Evolutionary conservation across 1,284 basidiomycete species (phyloP), one percentile per base, ranked within the genome.

Genomic region (Moesziomyces globuligerus): DNA sequence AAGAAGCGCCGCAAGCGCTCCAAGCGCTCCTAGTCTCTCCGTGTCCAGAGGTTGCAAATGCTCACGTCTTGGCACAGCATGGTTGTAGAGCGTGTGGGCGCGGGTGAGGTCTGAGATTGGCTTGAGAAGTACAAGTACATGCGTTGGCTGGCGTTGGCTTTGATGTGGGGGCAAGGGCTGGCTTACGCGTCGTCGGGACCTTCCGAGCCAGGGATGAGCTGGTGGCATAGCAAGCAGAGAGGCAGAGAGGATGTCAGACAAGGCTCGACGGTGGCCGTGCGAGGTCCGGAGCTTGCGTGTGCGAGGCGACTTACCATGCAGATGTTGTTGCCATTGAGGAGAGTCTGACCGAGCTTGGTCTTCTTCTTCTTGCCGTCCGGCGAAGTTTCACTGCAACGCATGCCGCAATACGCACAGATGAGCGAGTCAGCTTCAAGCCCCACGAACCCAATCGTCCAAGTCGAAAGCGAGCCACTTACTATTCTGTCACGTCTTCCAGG

Each of bases 321-420:
- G 57, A 98, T 98, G 76, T 96, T 97, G 85, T 96, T 97, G 10
- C 95, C 95, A 79, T 98, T 98, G 60, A 98, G 83, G 42, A 98
- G 85, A 20, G 95, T 98, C 84, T 97, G 92, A 5, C 90, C 88
- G 21, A 98, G 87, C 64, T 89, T 87, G 9, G 91, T 96, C 83
- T 88, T 89, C 81, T 88, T 89, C 81, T 91, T 92, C 66, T 86
- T 84, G 3, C 94, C 95, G 83, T 90, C 86, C 5, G 91, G 86
- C 5, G 93, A 93, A 8, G 85, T 89, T 84, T 96, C 92, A 83
- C 94, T 97, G 81, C 21, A 3, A 20, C 28, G n/a, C n/a, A n/a
- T 3, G 17, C 7, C 11, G 9, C n/a, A 29, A 26, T 21, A n/a
- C n/a, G n/a, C n/a, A n/a, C n/a, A n/a, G n/a, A n/a, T n/a, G n/a